These are phyloP conservation scores for Capronia coronata DNA, from an alignment of 2,329 filamentous ascomycete genomes.

Conservation along the genomic window DNA sequence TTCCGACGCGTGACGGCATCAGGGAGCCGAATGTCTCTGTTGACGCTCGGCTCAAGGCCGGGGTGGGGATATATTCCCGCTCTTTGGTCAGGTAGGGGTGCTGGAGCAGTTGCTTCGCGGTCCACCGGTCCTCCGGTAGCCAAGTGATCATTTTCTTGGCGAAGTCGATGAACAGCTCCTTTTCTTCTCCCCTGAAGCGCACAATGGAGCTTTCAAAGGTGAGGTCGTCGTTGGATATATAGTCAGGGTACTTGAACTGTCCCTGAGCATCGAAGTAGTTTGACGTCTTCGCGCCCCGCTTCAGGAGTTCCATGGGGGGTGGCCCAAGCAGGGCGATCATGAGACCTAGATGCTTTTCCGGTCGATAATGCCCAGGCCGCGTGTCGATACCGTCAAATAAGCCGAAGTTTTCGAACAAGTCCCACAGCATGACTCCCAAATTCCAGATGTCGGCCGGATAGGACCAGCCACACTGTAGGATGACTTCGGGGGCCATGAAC, in stretches of 20 bases:
- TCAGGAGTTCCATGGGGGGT: conserved; percentile 35
- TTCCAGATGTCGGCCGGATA: conserved; percentile 40
- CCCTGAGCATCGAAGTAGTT: conserved; percentile 28
- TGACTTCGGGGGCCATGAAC: conserved; percentile 39
- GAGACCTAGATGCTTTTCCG: conserved; percentile 38
- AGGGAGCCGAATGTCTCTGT: conserved; percentile 18
- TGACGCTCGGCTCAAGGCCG: conserved; percentile 19
- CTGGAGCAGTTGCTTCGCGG: conserved; percentile 34
- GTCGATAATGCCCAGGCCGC: conserved; percentile 34
- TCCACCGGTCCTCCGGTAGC: conserved; percentile 34
- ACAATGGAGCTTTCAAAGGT: conserved; percentile 22
- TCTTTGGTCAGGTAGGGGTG: conserved; percentile 34
- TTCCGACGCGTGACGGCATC: conserved; percentile 14
- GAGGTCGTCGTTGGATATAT: conserved; percentile 19
- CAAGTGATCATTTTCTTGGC: conserved; percentile 34
- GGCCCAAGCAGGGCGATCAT: conserved; percentile 41
- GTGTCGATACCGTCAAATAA: conserved; percentile 36
- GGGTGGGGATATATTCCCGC: conserved; percentile 15
- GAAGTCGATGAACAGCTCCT: conserved; percentile 33
- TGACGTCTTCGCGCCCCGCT: conserved; percentile 32
- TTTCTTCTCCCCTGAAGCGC: conserved; percentile 31
- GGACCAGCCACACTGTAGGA: conserved; percentile 36
- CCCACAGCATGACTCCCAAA: conserved; percentile 37
- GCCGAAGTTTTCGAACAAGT: conserved; percentile 36
- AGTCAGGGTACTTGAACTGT: conserved; percentile 24